phyloP scores from a whole-genome alignment of 176 grass and related monocot species.

The Musa beccarii region DNA sequence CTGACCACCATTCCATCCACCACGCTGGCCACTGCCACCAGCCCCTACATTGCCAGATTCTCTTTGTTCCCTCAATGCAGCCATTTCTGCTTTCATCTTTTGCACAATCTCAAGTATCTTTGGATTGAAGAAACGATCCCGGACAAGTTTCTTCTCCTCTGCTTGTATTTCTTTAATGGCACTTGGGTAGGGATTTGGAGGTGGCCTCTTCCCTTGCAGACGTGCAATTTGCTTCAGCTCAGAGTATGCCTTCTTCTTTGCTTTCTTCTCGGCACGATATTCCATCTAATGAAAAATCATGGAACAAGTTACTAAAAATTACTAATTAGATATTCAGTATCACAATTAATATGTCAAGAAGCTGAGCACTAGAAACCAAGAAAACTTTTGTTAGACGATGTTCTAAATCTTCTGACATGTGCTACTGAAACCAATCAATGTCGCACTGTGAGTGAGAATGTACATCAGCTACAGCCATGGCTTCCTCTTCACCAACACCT shows the following conservation, averaged over 20 bases:
- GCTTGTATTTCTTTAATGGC: slow-evolving; percentile 78
- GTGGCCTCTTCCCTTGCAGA: slow-evolving; percentile 52
- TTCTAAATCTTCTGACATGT: not conserved
- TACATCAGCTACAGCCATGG: slow-evolving; percentile 88
- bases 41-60: slow-evolving; percentile 10
- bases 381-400: not conserved
- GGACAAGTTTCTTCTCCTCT: slow-evolving; percentile 72
- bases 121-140: slow-evolving; percentile 63
- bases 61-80: slow-evolving; percentile 14
- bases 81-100: slow-evolving; percentile 65
- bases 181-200: slow-evolving; percentile 73
- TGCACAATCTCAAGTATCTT: slow-evolving; percentile 71
- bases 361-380: not conserved
- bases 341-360: not conserved
- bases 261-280: slow-evolving; percentile 64
- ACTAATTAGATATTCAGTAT: not conserved
- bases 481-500: slow-evolving; percentile 61
- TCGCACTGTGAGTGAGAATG: not conserved
- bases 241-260: slow-evolving; percentile 69
- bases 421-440: not conserved
- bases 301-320: not conserved
- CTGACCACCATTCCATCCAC: slow-evolving; percentile 15
- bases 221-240: slow-evolving; percentile 59
- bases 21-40: slow-evolving; percentile 6
- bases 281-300: slow-evolving; percentile 48